A percentile compares a stretch with the other conserved stretches of the same genome.
Evolutionary conservation across 2,329 filamentous ascomycete species (phyloP).

Genomic region (Sclerotinia borealis): DNA sequence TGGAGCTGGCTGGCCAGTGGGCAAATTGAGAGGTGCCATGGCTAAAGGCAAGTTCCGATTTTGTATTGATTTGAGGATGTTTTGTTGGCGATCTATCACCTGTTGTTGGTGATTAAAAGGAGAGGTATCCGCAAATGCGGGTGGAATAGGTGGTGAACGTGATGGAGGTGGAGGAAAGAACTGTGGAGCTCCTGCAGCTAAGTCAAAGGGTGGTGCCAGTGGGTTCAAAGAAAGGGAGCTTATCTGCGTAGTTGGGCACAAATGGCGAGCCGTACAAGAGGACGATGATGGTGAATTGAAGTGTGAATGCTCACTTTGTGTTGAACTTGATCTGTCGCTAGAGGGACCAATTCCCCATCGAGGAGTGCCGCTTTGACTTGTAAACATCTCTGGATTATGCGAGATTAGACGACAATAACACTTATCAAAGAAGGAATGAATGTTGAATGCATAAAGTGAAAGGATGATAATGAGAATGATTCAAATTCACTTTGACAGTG

Average conservation of each 20-base stretch:
- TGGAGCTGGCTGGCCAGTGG: conserved; percentile 5
- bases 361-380: background rate
- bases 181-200: background rate
- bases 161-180: background rate
- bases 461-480: background rate
- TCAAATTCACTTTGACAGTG: background rate
- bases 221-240: background rate
- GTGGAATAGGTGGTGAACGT: background rate
- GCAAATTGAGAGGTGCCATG: conserved; percentile 1
- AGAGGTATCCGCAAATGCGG: background rate
- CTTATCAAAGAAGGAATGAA: background rate
- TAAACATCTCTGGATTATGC: background rate
- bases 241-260: background rate
- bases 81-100: background rate
- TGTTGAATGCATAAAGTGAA: background rate
- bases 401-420: background rate
- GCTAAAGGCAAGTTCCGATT: background rate
- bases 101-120: background rate
- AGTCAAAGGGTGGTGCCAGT: background rate
- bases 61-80: background rate
- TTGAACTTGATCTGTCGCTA: background rate
- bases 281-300: background rate
- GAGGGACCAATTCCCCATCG: background rate
- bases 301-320: background rate
- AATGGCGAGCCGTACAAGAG: background rate